Evolutionary conservation across 306 rosid genomes (phyloP).

Genomic region (Vicia villosa): DNA sequence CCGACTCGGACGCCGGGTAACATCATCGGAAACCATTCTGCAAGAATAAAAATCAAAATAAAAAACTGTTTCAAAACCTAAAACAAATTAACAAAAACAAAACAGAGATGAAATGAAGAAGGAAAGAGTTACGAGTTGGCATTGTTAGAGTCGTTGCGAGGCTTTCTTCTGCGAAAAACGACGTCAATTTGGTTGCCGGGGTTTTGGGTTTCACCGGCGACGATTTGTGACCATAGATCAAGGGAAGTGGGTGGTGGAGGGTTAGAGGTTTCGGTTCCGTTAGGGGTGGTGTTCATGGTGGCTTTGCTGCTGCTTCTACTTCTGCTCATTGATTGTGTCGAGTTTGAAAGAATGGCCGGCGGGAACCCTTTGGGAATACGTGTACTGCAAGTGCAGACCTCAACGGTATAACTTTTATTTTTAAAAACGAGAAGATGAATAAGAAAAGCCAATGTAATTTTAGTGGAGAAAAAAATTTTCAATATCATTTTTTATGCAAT

Average conservation of each 20-base stretch:
- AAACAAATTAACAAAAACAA: not conserved
- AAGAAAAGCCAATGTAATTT: too few species aligned
- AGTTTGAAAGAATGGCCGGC: constrained; percentile 23
- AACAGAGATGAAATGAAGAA: not conserved
- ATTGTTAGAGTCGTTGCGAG: constrained; percentile 34
- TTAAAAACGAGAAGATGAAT: not conserved
- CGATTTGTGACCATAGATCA: constrained; percentile 66
- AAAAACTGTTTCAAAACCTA: not conserved
- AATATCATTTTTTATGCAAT: too few species aligned
- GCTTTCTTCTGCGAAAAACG: constrained; percentile 65
- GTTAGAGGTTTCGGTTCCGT: not conserved
- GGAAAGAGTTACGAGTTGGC: constrained; percentile 42
- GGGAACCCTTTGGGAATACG: constrained; percentile 14
- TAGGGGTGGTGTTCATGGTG: constrained; percentile 20
- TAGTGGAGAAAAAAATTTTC: too few species aligned
- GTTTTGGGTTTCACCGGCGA: constrained; percentile 39
- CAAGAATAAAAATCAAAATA: not conserved
- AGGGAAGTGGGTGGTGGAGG: constrained; percentile 12
- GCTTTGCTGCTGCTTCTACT: not conserved
- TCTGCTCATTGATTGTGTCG: not conserved
- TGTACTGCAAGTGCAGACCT: not conserved
- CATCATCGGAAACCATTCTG: constrained; percentile 43
- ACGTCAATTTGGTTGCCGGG: constrained; percentile 41
- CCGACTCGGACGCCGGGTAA: constrained; percentile 38
- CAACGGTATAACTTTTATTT: not conserved